Evolutionary conservation across 352 stramenopile species (phyloP).

Genomic region (Thalassiosira exigua): DNA sequence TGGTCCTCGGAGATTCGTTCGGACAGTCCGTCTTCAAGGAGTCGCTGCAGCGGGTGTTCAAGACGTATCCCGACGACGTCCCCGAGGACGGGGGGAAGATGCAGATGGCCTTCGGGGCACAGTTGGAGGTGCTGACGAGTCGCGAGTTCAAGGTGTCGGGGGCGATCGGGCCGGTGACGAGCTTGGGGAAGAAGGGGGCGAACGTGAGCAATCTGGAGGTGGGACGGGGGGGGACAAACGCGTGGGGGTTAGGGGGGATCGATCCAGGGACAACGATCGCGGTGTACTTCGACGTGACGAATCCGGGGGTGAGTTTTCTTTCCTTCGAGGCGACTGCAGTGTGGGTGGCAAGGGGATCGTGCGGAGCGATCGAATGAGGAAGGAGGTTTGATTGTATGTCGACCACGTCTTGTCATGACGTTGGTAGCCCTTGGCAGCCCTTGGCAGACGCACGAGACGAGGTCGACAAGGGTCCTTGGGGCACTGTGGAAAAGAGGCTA

Average conservation of each 20-base stretch:
- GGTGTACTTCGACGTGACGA: slow-evolving; percentile 99
- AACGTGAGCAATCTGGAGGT: slow-evolving; percentile 98
- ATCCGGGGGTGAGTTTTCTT: too few relatives aligned
- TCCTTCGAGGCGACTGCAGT: too few relatives aligned
- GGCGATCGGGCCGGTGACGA: slow-evolving; percentile 96
- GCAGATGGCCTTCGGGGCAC: slow-evolving; percentile 95
- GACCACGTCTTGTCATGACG: too few relatives aligned
- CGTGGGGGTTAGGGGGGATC: slow-evolving; percentile 97
- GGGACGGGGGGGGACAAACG: slow-evolving; percentile 89
- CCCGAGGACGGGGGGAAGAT: slow-evolving; percentile 94
- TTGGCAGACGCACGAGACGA: too few relatives aligned
- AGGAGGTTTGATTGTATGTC: too few relatives aligned
- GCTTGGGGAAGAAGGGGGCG: slow-evolving; percentile 93
- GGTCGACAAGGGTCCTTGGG: too few relatives aligned
- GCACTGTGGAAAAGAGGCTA: too few relatives aligned
- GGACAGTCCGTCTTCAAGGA: slow-evolving; percentile 99
- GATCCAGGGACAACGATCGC: slow-evolving; percentile 97
- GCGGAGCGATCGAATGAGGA: too few relatives aligned
- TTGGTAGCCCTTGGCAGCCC: too few relatives aligned
- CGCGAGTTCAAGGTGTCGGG: slow-evolving; percentile 99
- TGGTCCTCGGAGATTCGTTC: slow-evolving; percentile 98
- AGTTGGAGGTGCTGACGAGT: slow-evolving; percentile 95
- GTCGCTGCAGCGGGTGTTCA: slow-evolving; percentile 97
- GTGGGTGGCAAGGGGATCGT: too few relatives aligned
- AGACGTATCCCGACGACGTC: slow-evolving; percentile 93